Base-by-base conservation (phyloP, 768 basidiomycete genomes). In the Roridomyces roridus region DNA sequence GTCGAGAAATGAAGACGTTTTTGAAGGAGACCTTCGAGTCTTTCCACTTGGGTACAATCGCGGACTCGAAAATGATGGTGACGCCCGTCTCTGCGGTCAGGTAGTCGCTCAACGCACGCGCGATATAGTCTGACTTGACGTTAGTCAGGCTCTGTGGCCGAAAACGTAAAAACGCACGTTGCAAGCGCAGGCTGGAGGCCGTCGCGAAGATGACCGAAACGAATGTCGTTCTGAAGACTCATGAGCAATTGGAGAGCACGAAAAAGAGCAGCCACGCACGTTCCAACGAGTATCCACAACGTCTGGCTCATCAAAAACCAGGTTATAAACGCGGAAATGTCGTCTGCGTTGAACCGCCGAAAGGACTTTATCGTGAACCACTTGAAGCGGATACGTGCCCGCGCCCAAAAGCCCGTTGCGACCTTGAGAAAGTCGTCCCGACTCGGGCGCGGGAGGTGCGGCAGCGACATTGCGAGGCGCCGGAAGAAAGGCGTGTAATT, bases 351-450 rank as follows among this genome's bases (percentile, higher is more conserved):
- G 74, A 96, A 99, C 67, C 85, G 88, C 43, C 96, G 85, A 76
- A 97, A 99, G 5, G 92, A 94, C 59, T 92, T 82, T 65, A 98
- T 96, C 11, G 94, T 94, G 63, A 95, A 91, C 97, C 97, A 99
- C 70, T 94, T 94, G 77, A 98, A 93, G n/a, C 94, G 85, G 63
- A 98, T 91, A 20, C 88, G 83, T 21, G 90, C 71, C 3, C 97
- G 86, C 63, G 96, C 85, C 88, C 94, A 94, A 70, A 96, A 95
- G n/a, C 89, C 87, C 26, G 83, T 90, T 4, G 96, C 88, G 4
- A 93, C 89, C 18, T 83, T 85, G 31, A 98, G 80, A 55, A 98
- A 88, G 68, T 98, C 93, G 41, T 97, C 95, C 39, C 88, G 85
- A 0, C 93, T 92, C 0, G 95, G 96, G 34, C 89, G 79, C 60